Conservation (phyloP, 2,329 filamentous ascomycete species). For the Pestalotiopsis sp. region DNA sequence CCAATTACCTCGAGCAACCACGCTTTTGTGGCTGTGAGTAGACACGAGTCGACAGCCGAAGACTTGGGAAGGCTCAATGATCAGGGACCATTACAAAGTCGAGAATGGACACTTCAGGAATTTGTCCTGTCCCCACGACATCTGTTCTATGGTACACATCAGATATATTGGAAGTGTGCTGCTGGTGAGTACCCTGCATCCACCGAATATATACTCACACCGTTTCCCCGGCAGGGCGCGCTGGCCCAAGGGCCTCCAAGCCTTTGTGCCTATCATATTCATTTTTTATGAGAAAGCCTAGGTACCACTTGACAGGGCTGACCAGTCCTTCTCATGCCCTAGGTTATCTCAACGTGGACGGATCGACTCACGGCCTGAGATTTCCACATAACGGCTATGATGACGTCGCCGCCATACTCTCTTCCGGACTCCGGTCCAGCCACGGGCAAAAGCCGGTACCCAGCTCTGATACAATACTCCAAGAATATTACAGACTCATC, state of each 20-base stretch:
- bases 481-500: not conserved
- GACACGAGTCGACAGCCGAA: not conserved
- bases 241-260: too few relatives aligned
- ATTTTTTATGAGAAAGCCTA: not conserved
- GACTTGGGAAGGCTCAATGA: not conserved
- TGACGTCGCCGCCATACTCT: not conserved
- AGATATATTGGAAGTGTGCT: slow-evolving; percentile 1
- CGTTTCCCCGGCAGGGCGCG: not conserved
- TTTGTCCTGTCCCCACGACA: not conserved
- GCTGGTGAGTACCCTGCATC: not conserved
- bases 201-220: not conserved
- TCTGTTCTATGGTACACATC: not conserved
- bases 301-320: not conserved
- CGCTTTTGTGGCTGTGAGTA: not conserved
- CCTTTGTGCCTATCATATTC: too few relatives aligned
- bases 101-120: not conserved
- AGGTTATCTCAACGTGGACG: not conserved
- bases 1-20: not conserved
- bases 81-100: not conserved
- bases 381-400: not conserved
- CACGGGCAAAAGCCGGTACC: not conserved
- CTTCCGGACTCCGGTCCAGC: not conserved
- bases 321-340: not conserved
- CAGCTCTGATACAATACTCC: not conserved
- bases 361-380: not conserved